A percentile compares a stretch with the other conserved stretches of the same genome.
Conservation (phyloP, 495 filamentous ascomycete genomes). For the Xylaria castorea region DNA sequence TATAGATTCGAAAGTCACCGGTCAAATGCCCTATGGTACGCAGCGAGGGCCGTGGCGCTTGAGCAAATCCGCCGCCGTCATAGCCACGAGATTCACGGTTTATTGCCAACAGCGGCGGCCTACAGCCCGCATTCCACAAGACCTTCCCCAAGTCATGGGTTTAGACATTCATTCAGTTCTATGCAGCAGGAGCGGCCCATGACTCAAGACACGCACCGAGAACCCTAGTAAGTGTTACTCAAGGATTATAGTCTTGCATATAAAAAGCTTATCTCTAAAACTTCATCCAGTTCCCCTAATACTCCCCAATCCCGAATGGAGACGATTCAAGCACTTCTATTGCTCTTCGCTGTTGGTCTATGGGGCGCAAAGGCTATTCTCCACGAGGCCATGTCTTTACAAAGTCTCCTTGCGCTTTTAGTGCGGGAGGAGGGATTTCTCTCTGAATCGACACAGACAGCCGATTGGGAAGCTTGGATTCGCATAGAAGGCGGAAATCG, state of each 20-base stretch:
- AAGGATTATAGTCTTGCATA: not conserved
- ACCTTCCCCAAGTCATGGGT: slow-evolving; percentile 57
- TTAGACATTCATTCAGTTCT: slow-evolving; percentile 58
- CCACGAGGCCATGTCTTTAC: slow-evolving; percentile 61
- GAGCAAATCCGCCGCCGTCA: slow-evolving; percentile 61
- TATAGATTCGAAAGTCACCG: slow-evolving; percentile 73
- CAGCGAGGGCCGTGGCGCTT: slow-evolving; percentile 60
- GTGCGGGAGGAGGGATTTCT: slow-evolving; percentile 61
- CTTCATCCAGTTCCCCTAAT: slow-evolving; percentile 49
- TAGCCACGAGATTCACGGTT: slow-evolving; percentile 57
- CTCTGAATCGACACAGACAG: slow-evolving; percentile 47
- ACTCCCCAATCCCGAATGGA: slow-evolving; percentile 61
- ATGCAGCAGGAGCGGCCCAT: slow-evolving; percentile 58
- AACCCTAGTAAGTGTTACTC: slow-evolving; percentile 52
- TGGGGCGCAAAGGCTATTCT: slow-evolving; percentile 64
- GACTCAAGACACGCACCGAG: slow-evolving; percentile 59
- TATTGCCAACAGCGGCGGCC: slow-evolving; percentile 55
- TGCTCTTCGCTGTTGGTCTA: slow-evolving; percentile 63
- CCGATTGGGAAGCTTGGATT: slow-evolving; percentile 67
- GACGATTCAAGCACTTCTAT: slow-evolving; percentile 62
- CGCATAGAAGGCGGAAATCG: slow-evolving; percentile 58
- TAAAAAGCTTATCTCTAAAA: slow-evolving; percentile 32
- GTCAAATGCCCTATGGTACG: slow-evolving; percentile 74
- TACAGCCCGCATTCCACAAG: slow-evolving; percentile 60
- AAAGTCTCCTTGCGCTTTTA: slow-evolving; percentile 59